Conservation (phyloP, 2,329 filamentous ascomycete genomes). For the Cladosporium halotolerans region DNA sequence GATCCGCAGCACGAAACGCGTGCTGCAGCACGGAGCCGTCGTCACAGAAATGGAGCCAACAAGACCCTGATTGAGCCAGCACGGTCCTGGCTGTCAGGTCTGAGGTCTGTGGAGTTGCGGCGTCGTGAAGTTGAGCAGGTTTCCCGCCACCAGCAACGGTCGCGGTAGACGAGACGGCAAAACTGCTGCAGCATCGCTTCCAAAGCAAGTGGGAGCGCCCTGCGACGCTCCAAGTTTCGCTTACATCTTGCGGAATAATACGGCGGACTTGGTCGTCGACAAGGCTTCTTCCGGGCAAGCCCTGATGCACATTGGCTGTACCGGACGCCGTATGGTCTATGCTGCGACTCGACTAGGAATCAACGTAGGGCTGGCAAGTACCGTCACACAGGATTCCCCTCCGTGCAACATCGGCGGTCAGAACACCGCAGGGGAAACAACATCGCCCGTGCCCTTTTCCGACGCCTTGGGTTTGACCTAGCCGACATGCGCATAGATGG, state of each 20-base stretch:
- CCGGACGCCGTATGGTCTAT: background rate
- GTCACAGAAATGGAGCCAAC: background rate
- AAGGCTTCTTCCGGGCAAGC: too few species aligned
- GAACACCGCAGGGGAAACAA: background rate
- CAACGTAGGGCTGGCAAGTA: conserved; percentile 1
- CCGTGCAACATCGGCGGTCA: too few species aligned
- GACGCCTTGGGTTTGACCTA: too few species aligned
- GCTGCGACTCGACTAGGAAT: background rate
- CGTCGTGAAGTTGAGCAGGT: background rate
- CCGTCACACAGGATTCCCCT: background rate
- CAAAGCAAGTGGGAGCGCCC: too few species aligned
- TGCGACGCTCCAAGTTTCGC: too few species aligned
- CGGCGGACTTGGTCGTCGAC: too few species aligned
- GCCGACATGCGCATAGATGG: background rate
- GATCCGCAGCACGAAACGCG: background rate
- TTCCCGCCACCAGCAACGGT: too few species aligned
- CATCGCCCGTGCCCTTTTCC: too few species aligned
- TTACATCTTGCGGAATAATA: too few species aligned
- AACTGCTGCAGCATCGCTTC: too few species aligned
- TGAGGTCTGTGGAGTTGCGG: background rate
- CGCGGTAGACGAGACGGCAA: too few species aligned
- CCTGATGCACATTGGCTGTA: background rate
- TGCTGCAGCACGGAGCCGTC: background rate
- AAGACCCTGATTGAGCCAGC: background rate
- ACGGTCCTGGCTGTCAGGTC: background rate